Conservation (phyloP, 257 asterid genomes). For the Solanum chilense region DNA sequence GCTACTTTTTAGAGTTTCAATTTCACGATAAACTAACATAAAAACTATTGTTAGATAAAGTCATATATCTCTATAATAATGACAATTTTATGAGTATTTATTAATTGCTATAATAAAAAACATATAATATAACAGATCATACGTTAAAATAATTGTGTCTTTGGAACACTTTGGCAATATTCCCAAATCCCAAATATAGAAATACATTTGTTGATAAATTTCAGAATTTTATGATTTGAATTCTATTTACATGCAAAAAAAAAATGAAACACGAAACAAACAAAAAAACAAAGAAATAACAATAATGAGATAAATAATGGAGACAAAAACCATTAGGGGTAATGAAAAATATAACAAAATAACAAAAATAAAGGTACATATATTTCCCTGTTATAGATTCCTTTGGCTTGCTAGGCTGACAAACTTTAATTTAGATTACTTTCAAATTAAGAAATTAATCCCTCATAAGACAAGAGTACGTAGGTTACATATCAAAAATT, state of each 20-base stretch:
- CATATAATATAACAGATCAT: not conserved
- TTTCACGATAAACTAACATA: not conserved
- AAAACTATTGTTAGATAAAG: not conserved
- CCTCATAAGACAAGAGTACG: not conserved
- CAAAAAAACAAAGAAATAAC: not conserved
- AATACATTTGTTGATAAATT: not conserved
- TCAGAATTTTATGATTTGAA: not conserved
- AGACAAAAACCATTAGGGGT: not conserved
- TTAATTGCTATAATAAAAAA: not conserved
- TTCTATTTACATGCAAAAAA: not conserved
- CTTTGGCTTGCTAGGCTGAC: not conserved
- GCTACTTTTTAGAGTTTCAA: not conserved
- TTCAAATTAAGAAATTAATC: not conserved
- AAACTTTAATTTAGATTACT: not conserved
- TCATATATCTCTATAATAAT: not conserved
- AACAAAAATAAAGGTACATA: not conserved
- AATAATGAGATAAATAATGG: not conserved
- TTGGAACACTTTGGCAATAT: not conserved
- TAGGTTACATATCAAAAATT: not conserved
- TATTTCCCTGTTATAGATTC: not conserved
- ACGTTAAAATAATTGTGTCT: accelerated
- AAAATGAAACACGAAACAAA: not conserved
- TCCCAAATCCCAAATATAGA: not conserved
- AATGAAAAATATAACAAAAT: not conserved
- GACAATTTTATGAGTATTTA: not conserved